A percentile compares a stretch with the other conserved stretches of the same genome.
Evolutionary conservation across 176 grass and related monocot species (phyloP).

Genomic region (Saccharum spontaneum): DNA sequence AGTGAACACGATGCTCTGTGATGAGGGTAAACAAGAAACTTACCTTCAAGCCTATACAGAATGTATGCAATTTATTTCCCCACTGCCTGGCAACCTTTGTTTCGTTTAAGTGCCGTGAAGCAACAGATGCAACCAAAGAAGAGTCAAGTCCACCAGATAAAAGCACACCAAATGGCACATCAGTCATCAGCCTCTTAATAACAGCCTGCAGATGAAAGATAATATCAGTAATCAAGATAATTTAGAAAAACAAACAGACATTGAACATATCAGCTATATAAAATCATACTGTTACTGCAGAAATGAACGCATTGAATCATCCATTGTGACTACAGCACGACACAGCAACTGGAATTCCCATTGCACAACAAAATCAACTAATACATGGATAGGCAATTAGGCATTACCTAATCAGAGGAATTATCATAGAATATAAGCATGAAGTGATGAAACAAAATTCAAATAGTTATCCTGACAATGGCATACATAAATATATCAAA

Average conservation of each 20-base stretch:
- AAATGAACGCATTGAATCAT: neutral
- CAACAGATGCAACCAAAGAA: constrained; percentile 93
- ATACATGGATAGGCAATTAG: neutral
- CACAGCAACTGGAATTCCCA: neutral
- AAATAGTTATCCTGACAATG: neutral
- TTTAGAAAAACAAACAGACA: neutral
- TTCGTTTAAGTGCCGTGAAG: constrained; percentile 70
- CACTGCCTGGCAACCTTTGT: constrained; percentile 74
- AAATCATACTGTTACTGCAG: neutral
- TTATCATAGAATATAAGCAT: constrained; percentile 22
- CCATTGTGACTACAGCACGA: neutral
- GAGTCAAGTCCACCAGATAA: constrained; percentile 98
- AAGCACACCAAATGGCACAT: constrained; percentile 99
- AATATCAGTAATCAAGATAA: neutral
- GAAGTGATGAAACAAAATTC: neutral
- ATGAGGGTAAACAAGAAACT: constrained; percentile 24
- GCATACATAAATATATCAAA: neutral
- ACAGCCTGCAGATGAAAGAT: constrained; percentile 54
- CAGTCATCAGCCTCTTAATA: constrained; percentile 94
- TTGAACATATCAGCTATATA: constrained; percentile 14
- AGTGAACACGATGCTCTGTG: constrained; percentile 21
- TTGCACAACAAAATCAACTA: neutral
- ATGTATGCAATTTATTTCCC: constrained; percentile 94
- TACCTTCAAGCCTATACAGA: constrained; percentile 94
- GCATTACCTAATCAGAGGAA: constrained; percentile 10